Conservation (phyloP, 2,329 filamentous ascomycete species). For the Calonectria pauciramosa region DNA sequence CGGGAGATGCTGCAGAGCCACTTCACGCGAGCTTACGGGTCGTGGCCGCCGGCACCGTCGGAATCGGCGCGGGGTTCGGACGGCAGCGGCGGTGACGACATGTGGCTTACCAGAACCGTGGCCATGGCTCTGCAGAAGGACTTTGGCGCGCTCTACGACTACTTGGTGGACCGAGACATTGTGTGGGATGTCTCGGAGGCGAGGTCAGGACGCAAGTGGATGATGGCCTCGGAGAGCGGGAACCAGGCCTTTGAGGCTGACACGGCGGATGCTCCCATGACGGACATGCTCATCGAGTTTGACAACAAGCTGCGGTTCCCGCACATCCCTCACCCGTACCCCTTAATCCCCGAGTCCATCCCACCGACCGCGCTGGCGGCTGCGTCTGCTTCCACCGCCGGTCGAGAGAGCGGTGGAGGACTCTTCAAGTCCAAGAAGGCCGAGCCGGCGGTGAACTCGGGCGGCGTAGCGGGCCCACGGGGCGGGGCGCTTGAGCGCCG, state of each 20-base stretch:
- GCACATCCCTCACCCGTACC: constrained; percentile 77
- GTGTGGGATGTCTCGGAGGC: constrained; percentile 75
- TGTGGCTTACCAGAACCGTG: constrained; percentile 73
- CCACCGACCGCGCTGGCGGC: constrained; percentile 42
- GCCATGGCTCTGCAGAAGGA: constrained; percentile 72
- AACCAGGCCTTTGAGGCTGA: constrained; percentile 64
- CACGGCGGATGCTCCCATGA: constrained; percentile 70
- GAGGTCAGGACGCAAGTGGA: constrained; percentile 73
- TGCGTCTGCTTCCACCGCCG: not conserved
- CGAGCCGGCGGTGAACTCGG: constrained; percentile 39
- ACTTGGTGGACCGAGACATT: constrained; percentile 76
- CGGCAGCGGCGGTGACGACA: constrained; percentile 56
- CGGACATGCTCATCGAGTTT: constrained; percentile 75
- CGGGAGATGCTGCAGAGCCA: constrained; percentile 72
- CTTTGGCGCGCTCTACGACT: constrained; percentile 79
- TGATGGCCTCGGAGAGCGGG: constrained; percentile 66
- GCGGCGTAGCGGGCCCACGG: constrained; percentile 8
- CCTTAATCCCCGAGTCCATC: constrained; percentile 70
- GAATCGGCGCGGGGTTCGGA: constrained; percentile 32
- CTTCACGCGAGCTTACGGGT: constrained; percentile 68
- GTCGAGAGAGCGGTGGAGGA: constrained; percentile 11
- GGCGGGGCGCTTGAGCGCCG: constrained; percentile 58
- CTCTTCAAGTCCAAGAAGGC: constrained; percentile 52
- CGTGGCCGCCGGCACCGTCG: constrained; percentile 70
- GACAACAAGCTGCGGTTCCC: constrained; percentile 74